A percentile compares a stretch with the other conserved stretches of the same genome.
Evolutionary conservation across 2,329 filamentous ascomycete species (phyloP).

Genomic region (Diaporthe velutina): DNA sequence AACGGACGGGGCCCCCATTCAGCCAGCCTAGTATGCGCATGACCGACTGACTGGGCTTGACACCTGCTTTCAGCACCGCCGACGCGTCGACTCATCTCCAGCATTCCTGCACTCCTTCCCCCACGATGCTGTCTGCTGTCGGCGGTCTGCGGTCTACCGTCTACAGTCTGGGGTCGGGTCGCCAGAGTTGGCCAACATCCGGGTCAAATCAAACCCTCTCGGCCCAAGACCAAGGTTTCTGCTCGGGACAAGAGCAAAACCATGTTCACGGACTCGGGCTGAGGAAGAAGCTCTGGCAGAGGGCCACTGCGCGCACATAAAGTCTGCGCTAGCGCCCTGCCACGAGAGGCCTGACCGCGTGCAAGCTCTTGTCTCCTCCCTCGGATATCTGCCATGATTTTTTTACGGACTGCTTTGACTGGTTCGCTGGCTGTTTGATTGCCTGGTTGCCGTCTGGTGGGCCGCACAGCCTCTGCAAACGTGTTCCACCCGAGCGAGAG

Average conservation of each 20-base stretch:
- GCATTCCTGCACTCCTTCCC: conserved; percentile 23
- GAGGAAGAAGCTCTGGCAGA: conserved; percentile 14
- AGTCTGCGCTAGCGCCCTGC: conserved; percentile 21
- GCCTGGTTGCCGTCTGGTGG: conserved; percentile 1
- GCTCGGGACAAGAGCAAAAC: conserved; percentile 7
- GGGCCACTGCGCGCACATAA: conserved; percentile 22
- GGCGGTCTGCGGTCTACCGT: neutral
- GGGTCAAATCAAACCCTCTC: neutral
- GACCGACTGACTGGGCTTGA: conserved; percentile 24
- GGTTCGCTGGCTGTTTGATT: conserved; percentile 14
- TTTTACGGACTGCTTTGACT: neutral
- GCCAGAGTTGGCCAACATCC: neutral
- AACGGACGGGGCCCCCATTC: conserved; percentile 19
- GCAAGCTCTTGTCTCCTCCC: neutral
- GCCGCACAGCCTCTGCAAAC: neutral
- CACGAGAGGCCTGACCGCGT: conserved; percentile 17
- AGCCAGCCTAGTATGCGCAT: conserved; percentile 22
- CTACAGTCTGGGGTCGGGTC: conserved; percentile 2
- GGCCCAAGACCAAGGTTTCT: conserved; percentile 1
- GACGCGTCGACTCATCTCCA: conserved; percentile 29
- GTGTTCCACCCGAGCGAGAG: neutral
- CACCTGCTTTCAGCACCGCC: conserved; percentile 25
- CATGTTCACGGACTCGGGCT: conserved; percentile 24
- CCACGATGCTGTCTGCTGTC: neutral
- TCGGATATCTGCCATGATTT: neutral